Evolutionary conservation across 352 stramenopile species (phyloP).

Genomic region (Bremia lactucae): DNA sequence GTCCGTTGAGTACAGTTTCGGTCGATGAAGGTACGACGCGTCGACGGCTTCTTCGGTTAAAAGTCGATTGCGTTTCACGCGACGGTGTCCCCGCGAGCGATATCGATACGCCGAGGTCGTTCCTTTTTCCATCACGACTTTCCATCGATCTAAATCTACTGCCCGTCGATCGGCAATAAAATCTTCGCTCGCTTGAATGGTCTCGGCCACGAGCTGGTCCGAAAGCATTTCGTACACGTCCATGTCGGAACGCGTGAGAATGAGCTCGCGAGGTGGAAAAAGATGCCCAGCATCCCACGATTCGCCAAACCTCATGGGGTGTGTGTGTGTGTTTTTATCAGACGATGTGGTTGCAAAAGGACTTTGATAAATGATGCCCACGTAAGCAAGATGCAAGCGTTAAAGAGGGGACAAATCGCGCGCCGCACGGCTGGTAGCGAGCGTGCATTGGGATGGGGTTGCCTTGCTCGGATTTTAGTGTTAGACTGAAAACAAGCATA

Average conservation of each 20-base stretch:
- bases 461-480: too few species aligned
- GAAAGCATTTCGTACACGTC: conserved; percentile 17
- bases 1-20: conserved; percentile 23
- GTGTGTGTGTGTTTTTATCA: too few species aligned
- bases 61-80: conserved; percentile 4
- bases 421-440: too few species aligned
- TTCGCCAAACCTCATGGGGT: conserved; percentile 23
- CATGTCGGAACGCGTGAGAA: conserved; percentile 12
- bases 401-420: too few species aligned
- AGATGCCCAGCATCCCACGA: conserved; percentile 26
- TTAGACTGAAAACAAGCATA: too few species aligned
- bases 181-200: conserved; percentile 19
- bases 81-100: conserved; percentile 2
- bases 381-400: too few species aligned
- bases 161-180: conserved; percentile 11
- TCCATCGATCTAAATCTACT: conserved; percentile 20
- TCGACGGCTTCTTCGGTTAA: conserved; percentile 17
- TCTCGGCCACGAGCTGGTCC: conserved; percentile 24
- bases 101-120: conserved; percentile 21
- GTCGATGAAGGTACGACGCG: conserved; percentile 14
- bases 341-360: too few species aligned
- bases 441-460: too few species aligned
- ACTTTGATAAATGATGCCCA: too few species aligned
- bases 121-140: conserved; percentile 17
- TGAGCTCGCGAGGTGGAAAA: conserved; percentile 18